A percentile compares a stretch with the other conserved stretches of the same genome.
Conservation (phyloP, 495 filamentous ascomycete species). For the Aspergillus hancockii region DNA sequence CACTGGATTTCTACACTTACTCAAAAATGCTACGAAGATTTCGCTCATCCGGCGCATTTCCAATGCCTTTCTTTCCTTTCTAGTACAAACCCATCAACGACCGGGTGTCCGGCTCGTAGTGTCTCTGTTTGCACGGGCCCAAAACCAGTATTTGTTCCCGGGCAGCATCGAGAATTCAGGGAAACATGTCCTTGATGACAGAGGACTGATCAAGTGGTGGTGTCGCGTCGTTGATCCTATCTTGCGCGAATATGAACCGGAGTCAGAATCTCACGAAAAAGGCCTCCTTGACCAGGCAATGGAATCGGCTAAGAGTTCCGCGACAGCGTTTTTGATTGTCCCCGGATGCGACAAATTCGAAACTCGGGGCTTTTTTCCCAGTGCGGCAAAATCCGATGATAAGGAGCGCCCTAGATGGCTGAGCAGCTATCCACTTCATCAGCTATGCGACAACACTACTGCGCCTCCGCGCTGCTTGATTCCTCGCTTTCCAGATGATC, state of each 20-base stretch:
- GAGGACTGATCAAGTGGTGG: conserved; percentile 93
- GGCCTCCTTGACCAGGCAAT: conserved; percentile 43
- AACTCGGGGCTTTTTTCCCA: conserved; percentile 62
- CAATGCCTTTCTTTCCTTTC: conserved; percentile 71
- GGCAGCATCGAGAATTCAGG: conserved; percentile 79
- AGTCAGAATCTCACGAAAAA: conserved; percentile 38
- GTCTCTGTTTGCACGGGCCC: conserved; percentile 88
- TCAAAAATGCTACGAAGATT: conserved; percentile 59
- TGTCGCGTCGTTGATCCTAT: conserved; percentile 82
- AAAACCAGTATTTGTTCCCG: conserved; percentile 93
- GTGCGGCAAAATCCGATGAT: conserved; percentile 39
- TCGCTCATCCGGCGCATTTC: conserved; percentile 74
- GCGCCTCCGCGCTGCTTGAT: conserved; percentile 84
- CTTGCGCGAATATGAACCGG: conserved; percentile 47
- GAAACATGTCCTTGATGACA: conserved; percentile 94
- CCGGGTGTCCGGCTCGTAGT: conserved; percentile 74
- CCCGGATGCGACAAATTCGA: conserved; percentile 82
- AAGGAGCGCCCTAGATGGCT: conserved; percentile 50
- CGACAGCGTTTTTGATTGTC: conserved; percentile 77
- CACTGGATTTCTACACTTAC: conserved; percentile 77
- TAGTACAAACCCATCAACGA: conserved; percentile 66
- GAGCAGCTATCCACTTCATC: conserved; percentile 62
- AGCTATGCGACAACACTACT: conserved; percentile 55
- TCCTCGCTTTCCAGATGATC: conserved; percentile 91
- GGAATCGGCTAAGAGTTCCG: conserved; percentile 41